Evolutionary conservation across 2,329 filamentous ascomycete genomes (phyloP), one percentile per base, ranked within the genome.

Genomic region (Sphaceloma murrayae): DNA sequence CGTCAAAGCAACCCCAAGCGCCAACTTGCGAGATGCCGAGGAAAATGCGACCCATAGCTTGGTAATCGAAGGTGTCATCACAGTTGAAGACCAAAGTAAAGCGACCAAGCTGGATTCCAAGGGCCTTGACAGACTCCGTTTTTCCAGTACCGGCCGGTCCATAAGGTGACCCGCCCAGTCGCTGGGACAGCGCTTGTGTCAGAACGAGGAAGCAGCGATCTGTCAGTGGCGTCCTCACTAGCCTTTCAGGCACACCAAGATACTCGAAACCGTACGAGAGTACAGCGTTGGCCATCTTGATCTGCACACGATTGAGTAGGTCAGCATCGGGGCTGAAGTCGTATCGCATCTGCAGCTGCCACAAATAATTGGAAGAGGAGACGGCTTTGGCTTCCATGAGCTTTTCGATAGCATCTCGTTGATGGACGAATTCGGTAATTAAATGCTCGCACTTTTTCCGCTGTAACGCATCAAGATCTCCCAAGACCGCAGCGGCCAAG

Each of bases 31-130:
- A 98, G 50, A 99, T 94, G 74, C 91, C 91, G 26, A 98, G 74
- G 75, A 99, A 98, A 56, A 99, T 99, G 54, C 91, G 85, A 10
- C 93, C 93, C 91, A 99, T 98, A 40, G 91, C 91, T 59, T 98
- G 91, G 72, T 96, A 98, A 63, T 99, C 91, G 57, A 99, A 99
- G 0, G 91, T 98, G 65, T 98, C 91, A 60, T 99, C 91, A 68
- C 91, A 99, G 64, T 93, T 98, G 70, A 99, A 98, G 19, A 99
- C 93, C 18, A 99, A 77, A 1, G 93, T 98, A 62, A 98, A 99
- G 48, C 93, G 81, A 60, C 91, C 93, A 45, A 99, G 79, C 62
- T 98, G 88, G 3, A 98, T 76, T 70, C 91, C 93, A 18, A 99
- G 75, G 14, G 91, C 91, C 66, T 99, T 99, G 62, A 99, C 91